A percentile compares a stretch with the other conserved stretches of the same genome.
Conservation (phyloP, 2,329 filamentous ascomycete genomes). For the Talaromyces sp. region DNA sequence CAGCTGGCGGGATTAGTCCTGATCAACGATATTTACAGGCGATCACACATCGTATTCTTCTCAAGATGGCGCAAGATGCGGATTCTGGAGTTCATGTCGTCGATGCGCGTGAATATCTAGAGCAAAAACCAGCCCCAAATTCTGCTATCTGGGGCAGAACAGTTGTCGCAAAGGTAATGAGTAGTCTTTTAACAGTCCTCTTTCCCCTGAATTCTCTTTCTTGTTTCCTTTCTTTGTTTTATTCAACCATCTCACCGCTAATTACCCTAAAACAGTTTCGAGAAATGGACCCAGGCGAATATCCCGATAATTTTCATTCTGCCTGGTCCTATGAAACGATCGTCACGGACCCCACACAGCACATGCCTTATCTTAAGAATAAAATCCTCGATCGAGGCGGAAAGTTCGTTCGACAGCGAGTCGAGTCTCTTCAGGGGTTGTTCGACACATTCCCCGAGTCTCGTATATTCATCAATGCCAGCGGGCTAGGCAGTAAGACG, state of each 20-base stretch:
- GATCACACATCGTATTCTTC: constrained; percentile 37
- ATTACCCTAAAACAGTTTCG: constrained; percentile 31
- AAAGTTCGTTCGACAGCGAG: constrained; percentile 36
- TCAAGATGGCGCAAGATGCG: constrained; percentile 39
- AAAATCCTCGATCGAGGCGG: constrained; percentile 36
- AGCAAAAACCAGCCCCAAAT: constrained; percentile 33
- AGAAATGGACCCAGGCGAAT: constrained; percentile 34
- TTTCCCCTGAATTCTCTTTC: neutral
- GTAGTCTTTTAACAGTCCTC: too few relatives aligned
- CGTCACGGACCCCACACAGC: constrained; percentile 41
- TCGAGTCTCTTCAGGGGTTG: constrained; percentile 37
- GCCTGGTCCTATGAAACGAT: constrained; percentile 42
- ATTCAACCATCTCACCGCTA: neutral
- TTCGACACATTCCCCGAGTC: constrained; percentile 41
- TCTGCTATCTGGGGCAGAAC: constrained; percentile 41
- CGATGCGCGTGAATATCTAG: constrained; percentile 39
- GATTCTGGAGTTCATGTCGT: constrained; percentile 40
- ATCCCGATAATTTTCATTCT: constrained; percentile 35
- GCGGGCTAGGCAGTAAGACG: constrained; percentile 38
- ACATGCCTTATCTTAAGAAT: constrained; percentile 39
- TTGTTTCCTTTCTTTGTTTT: neutral
- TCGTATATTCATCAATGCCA: constrained; percentile 43
- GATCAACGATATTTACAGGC: constrained; percentile 41
- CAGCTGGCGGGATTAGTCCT: constrained; percentile 38
- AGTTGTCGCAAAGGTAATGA: constrained; percentile 36